These are phyloP conservation scores for Aspergillus awamori DNA, from an alignment of 2,329 filamentous ascomycete species.

Conservation along the genomic window DNA sequence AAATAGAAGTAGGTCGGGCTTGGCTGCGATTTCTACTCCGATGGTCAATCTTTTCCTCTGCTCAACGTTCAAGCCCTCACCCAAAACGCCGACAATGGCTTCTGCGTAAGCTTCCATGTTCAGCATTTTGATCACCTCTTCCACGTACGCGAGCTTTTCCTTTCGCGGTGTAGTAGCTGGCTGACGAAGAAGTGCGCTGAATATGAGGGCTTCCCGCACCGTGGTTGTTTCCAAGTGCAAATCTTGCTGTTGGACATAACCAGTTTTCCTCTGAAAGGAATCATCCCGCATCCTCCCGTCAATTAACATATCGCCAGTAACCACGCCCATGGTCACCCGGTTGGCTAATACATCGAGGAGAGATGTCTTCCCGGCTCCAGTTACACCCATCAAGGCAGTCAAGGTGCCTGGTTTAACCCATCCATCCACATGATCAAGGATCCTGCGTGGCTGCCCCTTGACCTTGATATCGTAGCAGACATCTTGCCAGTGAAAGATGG, in stretches of 20 bases:
- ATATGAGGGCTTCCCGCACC: slow-evolving; percentile 81
- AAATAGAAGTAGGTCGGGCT: slow-evolving; percentile 83
- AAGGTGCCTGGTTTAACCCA: slow-evolving; percentile 91
- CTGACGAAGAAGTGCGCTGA: slow-evolving; percentile 81
- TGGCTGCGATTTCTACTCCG: slow-evolving; percentile 88
- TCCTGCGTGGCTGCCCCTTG: slow-evolving; percentile 70
- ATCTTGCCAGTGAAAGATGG: slow-evolving; percentile 79
- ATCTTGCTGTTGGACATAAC: slow-evolving; percentile 80
- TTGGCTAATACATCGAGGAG: slow-evolving; percentile 82
- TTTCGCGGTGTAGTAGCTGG: slow-evolving; percentile 68
- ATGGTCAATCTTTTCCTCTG: slow-evolving; percentile 78
- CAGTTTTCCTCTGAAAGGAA: slow-evolving; percentile 64
- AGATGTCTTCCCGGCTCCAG: slow-evolving; percentile 87
- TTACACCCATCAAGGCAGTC: slow-evolving; percentile 87
- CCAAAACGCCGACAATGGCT: slow-evolving; percentile 82
- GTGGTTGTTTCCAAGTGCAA: slow-evolving; percentile 81
- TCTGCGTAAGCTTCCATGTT: slow-evolving; percentile 89
- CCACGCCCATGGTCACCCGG: slow-evolving; percentile 81
- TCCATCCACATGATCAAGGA: slow-evolving; percentile 82
- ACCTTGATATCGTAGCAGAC: slow-evolving; percentile 82
- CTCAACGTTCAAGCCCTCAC: slow-evolving; percentile 68
- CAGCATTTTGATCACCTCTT: slow-evolving; percentile 83
- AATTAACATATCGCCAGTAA: slow-evolving; percentile 80
- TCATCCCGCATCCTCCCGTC: slow-evolving; percentile 71
- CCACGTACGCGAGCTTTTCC: slow-evolving; percentile 83